Base-by-base conservation (phyloP, 1,284 basidiomycete genomes). In the Exobasidium cylindrosporum region DNA sequence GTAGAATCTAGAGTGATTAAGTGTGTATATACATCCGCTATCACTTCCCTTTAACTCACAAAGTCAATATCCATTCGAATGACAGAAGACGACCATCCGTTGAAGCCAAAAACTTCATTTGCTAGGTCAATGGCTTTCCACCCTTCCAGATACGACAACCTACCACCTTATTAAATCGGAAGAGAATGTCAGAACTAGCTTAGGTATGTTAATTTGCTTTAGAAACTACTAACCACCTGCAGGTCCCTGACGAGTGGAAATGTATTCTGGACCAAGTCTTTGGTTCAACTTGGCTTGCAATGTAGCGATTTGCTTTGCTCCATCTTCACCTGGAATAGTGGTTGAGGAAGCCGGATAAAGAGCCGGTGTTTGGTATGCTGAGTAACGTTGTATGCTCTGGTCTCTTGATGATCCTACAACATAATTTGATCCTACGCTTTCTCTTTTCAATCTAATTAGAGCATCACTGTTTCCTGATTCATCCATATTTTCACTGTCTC, bases 31-130 rank as follows among this genome's bases (percentile, higher is more conserved):
- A 4, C 21, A 1, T 52, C 35, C n/a, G n/a, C n/a, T n/a, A n/a
- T n/a, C n/a, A n/a, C n/a, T 17, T 60, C 24, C 11, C n/a, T 32
- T 1, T 13, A 44, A 21, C 83, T 64, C 56, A 85, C 84, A 74
- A 82, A 86, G 72, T 86, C 85, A 3, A 89, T 89, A 17, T 87
- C 87, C 46, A 97, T 81, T 55, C 82, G 89, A 60, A 90, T 86
- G 54, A 97, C 85, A 59, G 83, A 90, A 1, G 92, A 91, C 57
- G 89, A 92, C 95, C 95, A 98, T 10, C 96, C 96, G 68, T 97
- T 94, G 83, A 93, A 97, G 1, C 95, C 95, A 82, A 98, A 98
- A 40, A 98, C 90, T 73, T 98, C 94, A 80, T 98, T 98, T 1
- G 95, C 95, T 26, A 98, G 62, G 28, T 74, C 69, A 26, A 73